Percentiles rank a stretch among this genome's conserved stretches.
phyloP scores from a whole-genome alignment of 352 stramenopile species.

The Globisporangium acanthophoron region DNA sequence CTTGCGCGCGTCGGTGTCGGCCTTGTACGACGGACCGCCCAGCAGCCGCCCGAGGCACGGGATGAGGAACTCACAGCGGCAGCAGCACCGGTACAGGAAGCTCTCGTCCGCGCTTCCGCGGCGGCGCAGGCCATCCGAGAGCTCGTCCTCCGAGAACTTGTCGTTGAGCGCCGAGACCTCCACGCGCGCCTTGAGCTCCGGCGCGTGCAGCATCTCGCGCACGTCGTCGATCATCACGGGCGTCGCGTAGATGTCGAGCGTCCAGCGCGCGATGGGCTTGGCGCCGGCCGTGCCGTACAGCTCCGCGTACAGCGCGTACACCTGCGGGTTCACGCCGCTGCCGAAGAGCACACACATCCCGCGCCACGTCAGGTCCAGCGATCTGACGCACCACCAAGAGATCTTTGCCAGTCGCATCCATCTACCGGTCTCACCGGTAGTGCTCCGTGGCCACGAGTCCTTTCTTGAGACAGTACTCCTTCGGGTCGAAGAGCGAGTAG shows the following conservation, averaged over 20 bases:
- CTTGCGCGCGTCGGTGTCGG: constrained; percentile 21
- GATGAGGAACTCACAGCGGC: constrained; percentile 70
- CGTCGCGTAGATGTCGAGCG: constrained; percentile 71
- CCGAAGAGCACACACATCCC: too few species aligned
- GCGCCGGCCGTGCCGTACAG: constrained; percentile 61
- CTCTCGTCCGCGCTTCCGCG: constrained; percentile 28
- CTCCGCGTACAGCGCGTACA: constrained; percentile 73
- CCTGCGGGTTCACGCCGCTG: constrained; percentile 67
- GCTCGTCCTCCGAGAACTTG: constrained; percentile 26
- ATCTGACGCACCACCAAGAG: too few species aligned
- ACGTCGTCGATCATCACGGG: constrained; percentile 78
- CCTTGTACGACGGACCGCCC: constrained; percentile 66
- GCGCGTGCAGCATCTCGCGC: constrained; percentile 59
- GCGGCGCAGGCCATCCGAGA: neutral
- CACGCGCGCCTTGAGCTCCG: constrained; percentile 55
- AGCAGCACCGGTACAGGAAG: constrained; percentile 62
- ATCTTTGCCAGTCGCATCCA: too few species aligned
- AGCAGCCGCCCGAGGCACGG: constrained; percentile 61
- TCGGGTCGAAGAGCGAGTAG: constrained; percentile 66
- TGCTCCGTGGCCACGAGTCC: constrained; percentile 56
- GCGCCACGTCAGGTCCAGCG: too few species aligned
- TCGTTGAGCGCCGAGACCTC: constrained; percentile 64
- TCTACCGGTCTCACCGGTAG: constrained; percentile 35
- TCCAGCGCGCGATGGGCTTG: constrained; percentile 71
- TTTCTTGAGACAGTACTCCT: constrained; percentile 58